Base-by-base conservation (phyloP, 495 filamentous ascomycete genomes). In the Lepidopterella palustris region DNA sequence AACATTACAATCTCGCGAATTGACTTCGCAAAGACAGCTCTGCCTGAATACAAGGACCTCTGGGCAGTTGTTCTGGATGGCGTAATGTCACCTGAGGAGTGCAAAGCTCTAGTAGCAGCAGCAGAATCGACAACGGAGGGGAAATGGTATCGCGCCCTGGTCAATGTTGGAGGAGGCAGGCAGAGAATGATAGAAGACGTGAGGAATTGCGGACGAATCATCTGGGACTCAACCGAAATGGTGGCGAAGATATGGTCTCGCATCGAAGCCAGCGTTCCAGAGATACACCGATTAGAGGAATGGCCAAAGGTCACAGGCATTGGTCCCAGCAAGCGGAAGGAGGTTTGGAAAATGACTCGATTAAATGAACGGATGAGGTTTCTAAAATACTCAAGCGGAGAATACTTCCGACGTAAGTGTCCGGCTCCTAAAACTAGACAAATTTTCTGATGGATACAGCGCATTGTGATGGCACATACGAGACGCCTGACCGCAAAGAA, bases 341-440 rank as follows among this genome's bases (percentile, higher is more conserved):
- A 83, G 55, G 72, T 70, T 0, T 88, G 80, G 76, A 74, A 72
- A 57, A 68, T 89, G 53, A 78, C 74, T 0, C 66, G 84, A 31
- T 68, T 90, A 40, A 93, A 96, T 71, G 85, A 95, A 67, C 72
- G 90, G 47, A 77, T 95, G 72, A 75, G 90, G 31, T 92, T 95
- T 70, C 73, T 96, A 45, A 87, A 81, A 64, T 96, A 95, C 69
- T 81, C 78, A 0, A 74, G 78, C 5, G 89, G 88, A 0, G 82
- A 90, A 64, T 92, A 86, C 69, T 96, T 96, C 64, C 80, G 76
- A 50, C 76, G 83, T 86, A 68, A 67, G 76, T 77, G 27, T 2
- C 4, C 1, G n/a, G 15, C 45, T 23, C 3, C 23, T 0, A 21
- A 18, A 45, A 39, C 5, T 25, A 47, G 13, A 53, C 9, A 21